These are phyloP conservation scores for Extremus antarcticus DNA, from an alignment of 495 filamentous ascomycete genomes.

Conservation along the genomic window DNA sequence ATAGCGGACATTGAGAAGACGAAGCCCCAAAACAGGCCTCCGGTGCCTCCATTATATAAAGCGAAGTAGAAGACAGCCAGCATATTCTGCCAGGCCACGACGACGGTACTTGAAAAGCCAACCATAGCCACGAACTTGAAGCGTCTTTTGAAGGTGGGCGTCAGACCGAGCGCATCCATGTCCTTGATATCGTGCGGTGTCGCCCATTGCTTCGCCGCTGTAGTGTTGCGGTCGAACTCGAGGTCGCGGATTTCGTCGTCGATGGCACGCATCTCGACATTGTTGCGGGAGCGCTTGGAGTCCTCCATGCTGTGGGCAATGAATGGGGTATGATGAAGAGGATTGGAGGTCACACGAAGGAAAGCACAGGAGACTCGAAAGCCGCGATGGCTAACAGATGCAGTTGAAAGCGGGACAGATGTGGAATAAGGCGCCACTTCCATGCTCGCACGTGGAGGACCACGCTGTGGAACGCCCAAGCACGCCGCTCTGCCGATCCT, in stretches of 20 bases:
- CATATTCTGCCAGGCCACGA: conserved; percentile 8
- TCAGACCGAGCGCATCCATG: not conserved
- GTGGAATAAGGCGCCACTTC: not conserved
- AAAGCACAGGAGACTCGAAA: not conserved
- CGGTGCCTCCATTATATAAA: conserved; percentile 13
- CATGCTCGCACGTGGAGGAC: not conserved
- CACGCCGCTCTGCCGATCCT: not conserved
- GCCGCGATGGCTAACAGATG: not conserved
- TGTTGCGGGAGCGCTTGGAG: not conserved
- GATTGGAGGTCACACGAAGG: not conserved
- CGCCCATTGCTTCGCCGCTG: not conserved
- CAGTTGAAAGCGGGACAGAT: not conserved
- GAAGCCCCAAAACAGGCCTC: conserved; percentile 4
- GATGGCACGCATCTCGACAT: not conserved
- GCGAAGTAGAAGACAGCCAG: conserved; percentile 5
- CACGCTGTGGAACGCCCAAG: not conserved
- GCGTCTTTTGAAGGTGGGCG: not conserved
- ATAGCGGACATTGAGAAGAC: conserved; percentile 5
- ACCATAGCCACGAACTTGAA: conserved; percentile 10
- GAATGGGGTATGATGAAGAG: not conserved
- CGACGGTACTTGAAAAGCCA: conserved; percentile 9
- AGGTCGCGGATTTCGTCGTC: not conserved
- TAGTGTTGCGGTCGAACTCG: not conserved
- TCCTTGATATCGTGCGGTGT: not conserved
- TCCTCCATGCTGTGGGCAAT: not conserved